A percentile compares a stretch with the other conserved stretches of the same genome.
Evolutionary conservation across 2,329 filamentous ascomycete genomes (phyloP).

Genomic region (Tolypocladium sp.): DNA sequence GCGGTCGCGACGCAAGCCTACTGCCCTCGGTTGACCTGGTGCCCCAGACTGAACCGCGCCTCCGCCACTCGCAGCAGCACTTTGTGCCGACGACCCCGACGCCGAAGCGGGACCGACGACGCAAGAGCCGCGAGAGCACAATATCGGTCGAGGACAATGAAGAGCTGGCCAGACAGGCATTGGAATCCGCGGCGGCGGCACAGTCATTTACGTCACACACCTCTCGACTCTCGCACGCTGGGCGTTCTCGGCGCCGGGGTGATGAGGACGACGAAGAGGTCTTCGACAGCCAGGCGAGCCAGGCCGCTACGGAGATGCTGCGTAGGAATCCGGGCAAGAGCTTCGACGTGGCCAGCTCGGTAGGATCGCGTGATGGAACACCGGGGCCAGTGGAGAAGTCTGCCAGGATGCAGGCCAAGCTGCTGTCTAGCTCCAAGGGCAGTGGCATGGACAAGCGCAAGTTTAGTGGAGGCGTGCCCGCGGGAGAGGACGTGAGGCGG

Average conservation of each 20-base stretch:
- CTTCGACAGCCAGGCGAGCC: constrained; percentile 67
- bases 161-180: constrained; percentile 44
- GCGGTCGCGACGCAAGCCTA: constrained; percentile 40
- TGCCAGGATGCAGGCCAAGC: constrained; percentile 40
- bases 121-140: constrained; percentile 74
- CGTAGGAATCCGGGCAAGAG: constrained; percentile 48
- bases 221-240: constrained; percentile 16
- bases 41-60: constrained; percentile 47
- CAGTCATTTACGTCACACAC: constrained; percentile 18
- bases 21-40: constrained; percentile 56
- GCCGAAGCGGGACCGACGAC: constrained; percentile 34
- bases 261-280: constrained; percentile 35
- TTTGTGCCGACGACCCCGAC: constrained; percentile 36
- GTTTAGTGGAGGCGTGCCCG: constrained; percentile 24
- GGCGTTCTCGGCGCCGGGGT: constrained; percentile 11
- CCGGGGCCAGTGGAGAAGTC: constrained; percentile 33
- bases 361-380: constrained; percentile 32
- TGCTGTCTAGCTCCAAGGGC: constrained; percentile 35
- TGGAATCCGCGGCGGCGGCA: constrained; percentile 43
- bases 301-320: constrained; percentile 66
- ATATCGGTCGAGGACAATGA: constrained; percentile 62
- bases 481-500: constrained; percentile 23
- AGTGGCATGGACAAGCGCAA: constrained; percentile 43
- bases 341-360: constrained; percentile 38
- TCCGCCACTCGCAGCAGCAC: constrained; percentile 30